Conservation (phyloP, 2,329 filamentous ascomycete species). For the Fusarium vanettenii region DNA sequence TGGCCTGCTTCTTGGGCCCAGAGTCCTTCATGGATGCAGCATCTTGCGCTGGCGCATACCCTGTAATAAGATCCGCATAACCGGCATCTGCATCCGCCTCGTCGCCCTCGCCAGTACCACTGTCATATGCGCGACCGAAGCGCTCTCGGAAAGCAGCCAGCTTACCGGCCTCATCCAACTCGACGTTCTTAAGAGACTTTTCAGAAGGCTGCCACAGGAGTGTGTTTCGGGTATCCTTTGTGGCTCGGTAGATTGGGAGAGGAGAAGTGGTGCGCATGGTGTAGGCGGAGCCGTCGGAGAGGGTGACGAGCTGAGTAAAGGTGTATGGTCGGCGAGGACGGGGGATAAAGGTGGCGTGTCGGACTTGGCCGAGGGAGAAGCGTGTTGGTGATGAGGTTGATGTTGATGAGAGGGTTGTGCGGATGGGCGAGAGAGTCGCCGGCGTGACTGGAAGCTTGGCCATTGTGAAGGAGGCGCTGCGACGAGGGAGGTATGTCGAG, state of each 20-base stretch:
- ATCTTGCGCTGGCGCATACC: conserved; percentile 57
- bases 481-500: conserved; percentile 1
- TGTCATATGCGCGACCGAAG: conserved; percentile 88
- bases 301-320: conserved; percentile 95
- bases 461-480: conserved; percentile 37
- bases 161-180: conserved; percentile 94
- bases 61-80: conserved; percentile 61
- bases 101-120: conserved; percentile 48
- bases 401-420: conserved; percentile 42
- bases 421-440: conserved; percentile 45
- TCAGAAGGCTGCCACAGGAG: conserved; percentile 90
- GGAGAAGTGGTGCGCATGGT: conserved; percentile 83
- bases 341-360: conserved; percentile 85
- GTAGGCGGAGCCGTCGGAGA: conserved; percentile 90
- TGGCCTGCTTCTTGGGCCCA: conserved; percentile 55
- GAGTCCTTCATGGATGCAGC: conserved; percentile 49
- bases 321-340: conserved; percentile 94
- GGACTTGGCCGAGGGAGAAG: conserved; percentile 66
- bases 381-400: conserved; percentile 37
- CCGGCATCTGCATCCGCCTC: conserved; percentile 42
- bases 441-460: conserved; percentile 44
- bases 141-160: conserved; percentile 86
- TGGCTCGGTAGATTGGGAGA: conserved; percentile 65
- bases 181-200: conserved; percentile 84
- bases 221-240: conserved; percentile 90